Base-by-base conservation (phyloP, 768 basidiomycete genomes). In the Cystobasidium onofrii region DNA sequence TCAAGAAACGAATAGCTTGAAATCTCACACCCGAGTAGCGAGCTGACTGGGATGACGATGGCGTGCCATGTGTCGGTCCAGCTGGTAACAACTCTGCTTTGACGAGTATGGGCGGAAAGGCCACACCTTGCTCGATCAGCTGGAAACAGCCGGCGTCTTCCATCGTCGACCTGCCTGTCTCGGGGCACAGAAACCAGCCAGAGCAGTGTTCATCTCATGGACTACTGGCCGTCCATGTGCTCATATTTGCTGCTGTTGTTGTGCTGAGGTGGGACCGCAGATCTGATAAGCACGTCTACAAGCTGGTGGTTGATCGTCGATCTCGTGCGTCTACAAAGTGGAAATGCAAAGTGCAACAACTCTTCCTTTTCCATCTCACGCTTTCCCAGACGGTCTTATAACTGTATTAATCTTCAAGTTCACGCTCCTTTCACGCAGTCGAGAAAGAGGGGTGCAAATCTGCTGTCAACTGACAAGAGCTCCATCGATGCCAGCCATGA, bases 1-100 rank as follows among this genome's bases (percentile, higher is more conserved):
- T 67, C 9, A 67, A n/a, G 65, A 67, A 67, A 31, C 65, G 65
- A 34, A 54, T 36, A 41, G 65, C 65, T 29, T 46, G 29, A 10
- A 41, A 31, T 4, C 20, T 2, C 10, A 67, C 44, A 2, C 6
- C 7, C 20, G 46, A 36, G 20, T 12, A 7, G 46, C 46, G 46
- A n/a, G 9, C 20, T 20, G 46, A 50, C 46, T 20, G 9, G 18
- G 46, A 50, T n/a, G 46, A 50, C 20, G 46, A 50, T 3, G 18
- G 46, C 18, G n/a, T n/a, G 18, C 46, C 46, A 20, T 50, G 46
- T 50, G 18, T 20, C 9, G 9, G 4, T 50, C 15, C 46, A 50
- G 46, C 46, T 50, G 39, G 39, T 15, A 12, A 20, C 46, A 60
- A 23, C 15, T 29, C 57, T 60, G 41, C 23, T 20, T 52, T 67